These are phyloP conservation scores for Agapanthus africanus DNA, from an alignment of 106 monocot genomes.

Conservation along the genomic window DNA sequence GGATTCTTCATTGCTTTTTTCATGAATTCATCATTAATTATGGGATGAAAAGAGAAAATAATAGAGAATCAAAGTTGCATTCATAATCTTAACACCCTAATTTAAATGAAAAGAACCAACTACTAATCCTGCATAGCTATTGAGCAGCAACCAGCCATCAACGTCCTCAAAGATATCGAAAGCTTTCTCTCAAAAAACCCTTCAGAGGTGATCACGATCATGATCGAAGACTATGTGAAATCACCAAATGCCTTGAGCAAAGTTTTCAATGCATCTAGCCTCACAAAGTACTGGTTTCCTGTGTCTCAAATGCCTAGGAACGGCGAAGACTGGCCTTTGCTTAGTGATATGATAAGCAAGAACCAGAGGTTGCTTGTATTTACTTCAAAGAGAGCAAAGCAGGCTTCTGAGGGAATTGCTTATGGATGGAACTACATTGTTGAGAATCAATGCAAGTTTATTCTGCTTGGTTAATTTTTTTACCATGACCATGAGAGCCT, in stretches of 20 bases:
- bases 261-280: constrained; percentile 32
- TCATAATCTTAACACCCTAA: too few relatives aligned
- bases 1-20: background rate
- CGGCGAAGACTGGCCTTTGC: constrained; percentile 40
- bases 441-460: constrained; percentile 42
- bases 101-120: too few relatives aligned
- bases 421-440: constrained; percentile 42
- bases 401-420: constrained; percentile 45
- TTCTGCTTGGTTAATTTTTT: too few relatives aligned
- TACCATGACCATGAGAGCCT: too few relatives aligned
- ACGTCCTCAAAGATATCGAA: constrained; percentile 35
- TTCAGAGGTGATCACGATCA: constrained; percentile 38
- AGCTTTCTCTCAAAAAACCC: constrained; percentile 31
- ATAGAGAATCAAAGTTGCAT: too few relatives aligned
- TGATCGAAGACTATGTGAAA: constrained; percentile 48
- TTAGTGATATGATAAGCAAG: constrained; percentile 36
- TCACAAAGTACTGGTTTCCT: constrained; percentile 44
- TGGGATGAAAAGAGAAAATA: too few relatives aligned
- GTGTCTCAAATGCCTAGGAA: constrained; percentile 37
- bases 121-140: too few relatives aligned
- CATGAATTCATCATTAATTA: too few relatives aligned
- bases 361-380: constrained; percentile 42
- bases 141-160: constrained; percentile 50
- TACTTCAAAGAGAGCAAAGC: constrained; percentile 32
- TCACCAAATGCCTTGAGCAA: constrained; percentile 33